Percentiles rank a stretch among this genome's conserved stretches.
Conservation (phyloP, 148 eudicot genomes). For the Arbutus unedo region DNA sequence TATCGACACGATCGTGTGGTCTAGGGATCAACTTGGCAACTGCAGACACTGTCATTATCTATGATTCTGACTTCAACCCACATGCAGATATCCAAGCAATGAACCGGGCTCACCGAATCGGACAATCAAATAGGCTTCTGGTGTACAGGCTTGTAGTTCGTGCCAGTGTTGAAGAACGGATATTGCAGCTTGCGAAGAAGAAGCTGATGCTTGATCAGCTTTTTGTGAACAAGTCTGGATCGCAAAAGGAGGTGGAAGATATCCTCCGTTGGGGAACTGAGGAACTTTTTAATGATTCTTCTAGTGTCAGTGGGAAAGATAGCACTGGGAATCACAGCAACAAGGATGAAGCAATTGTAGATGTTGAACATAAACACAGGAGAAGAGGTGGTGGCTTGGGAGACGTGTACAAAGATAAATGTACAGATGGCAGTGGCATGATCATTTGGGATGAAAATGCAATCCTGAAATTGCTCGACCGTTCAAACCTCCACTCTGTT, state of each 20-base stretch:
- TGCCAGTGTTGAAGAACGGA: slow-evolving; percentile 99
- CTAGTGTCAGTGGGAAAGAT: slow-evolving; percentile 42
- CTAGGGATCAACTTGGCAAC: slow-evolving; percentile 98
- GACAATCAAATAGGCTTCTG: slow-evolving; percentile 87
- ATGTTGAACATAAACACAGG: slow-evolving; percentile 58
- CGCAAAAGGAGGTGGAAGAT: slow-evolving; percentile 97
- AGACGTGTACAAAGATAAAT: slow-evolving; percentile 87
- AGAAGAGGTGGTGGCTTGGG: slow-evolving; percentile 89
- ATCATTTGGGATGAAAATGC: slow-evolving; percentile 92
- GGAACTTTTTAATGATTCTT: slow-evolving; percentile 72
- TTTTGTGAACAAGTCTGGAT: slow-evolving; percentile 90
- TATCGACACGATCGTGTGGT: slow-evolving; percentile 97
- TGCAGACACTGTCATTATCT: slow-evolving; percentile 96
- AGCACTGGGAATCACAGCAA: slow-evolving; percentile 36
- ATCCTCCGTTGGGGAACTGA: slow-evolving; percentile 98
- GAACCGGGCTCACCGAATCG: slow-evolving; percentile 99
- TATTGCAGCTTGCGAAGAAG: slow-evolving; percentile 95
- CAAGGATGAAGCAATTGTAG: slow-evolving; percentile 56
- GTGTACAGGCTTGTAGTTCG: slow-evolving; percentile 97
- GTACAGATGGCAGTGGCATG: slow-evolving; percentile 73
- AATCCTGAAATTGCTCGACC: slow-evolving; percentile 88
- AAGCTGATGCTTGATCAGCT: slow-evolving; percentile 98
- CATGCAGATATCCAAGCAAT: slow-evolving; percentile 99
- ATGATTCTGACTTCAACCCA: slow-evolving; percentile 97
- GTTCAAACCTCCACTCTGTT: slow-evolving; percentile 63